Evolutionary conservation across 2,329 filamentous ascomycete species (phyloP), one percentile per base, ranked within the genome.

Genomic region (Xylariaceae sp.): DNA sequence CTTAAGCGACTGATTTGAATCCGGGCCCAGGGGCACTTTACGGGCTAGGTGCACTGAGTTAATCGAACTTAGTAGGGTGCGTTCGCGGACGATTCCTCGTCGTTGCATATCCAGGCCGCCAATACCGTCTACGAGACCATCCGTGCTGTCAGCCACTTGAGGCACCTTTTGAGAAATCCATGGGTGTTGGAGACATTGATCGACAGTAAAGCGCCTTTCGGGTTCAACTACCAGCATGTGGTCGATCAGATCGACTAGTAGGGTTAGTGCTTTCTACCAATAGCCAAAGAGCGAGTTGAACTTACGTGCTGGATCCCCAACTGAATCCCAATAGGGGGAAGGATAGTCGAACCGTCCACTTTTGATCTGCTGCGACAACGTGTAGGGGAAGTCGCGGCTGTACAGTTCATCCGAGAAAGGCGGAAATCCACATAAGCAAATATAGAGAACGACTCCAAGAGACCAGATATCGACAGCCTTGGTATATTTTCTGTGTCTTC

Each of bases 381-480:
- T 91, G 69, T 91, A 97, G 2, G 94, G 94, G 61, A 92, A 94
- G 37, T 96, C 87, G 29, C 75, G 75, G 1, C 85, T 86, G 73
- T 87, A 90, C 0, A 97, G 84, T 73, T 99, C 94, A 66, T 99
- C 94, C 0, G 91, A 96, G 74, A 99, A 99, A 0, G 94, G 94
- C 4, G 93, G 94, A 67, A 97, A 97, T 29, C 94, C 94, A 69
- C 94, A 97, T 4, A 97, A 82, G 69, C 92, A 97, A 64, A 97
- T 97, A 74, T 97, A 99, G 20, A 99, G 80, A 3, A 99, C 93
- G 3, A 99, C 94, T n/a, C 94, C 94, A 1, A 97, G 81, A 1
- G 92, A 96, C 94, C 94, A 97, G 35, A 97, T 81, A 70, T 99
- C 94, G 8, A 99, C 94, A 3, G 92, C 92, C 66, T 92, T 91